Evolutionary conservation across 2,329 filamentous ascomycete species (phyloP), one percentile per base, ranked within the genome.

Genomic region (Aspergillus quadricinctus): DNA sequence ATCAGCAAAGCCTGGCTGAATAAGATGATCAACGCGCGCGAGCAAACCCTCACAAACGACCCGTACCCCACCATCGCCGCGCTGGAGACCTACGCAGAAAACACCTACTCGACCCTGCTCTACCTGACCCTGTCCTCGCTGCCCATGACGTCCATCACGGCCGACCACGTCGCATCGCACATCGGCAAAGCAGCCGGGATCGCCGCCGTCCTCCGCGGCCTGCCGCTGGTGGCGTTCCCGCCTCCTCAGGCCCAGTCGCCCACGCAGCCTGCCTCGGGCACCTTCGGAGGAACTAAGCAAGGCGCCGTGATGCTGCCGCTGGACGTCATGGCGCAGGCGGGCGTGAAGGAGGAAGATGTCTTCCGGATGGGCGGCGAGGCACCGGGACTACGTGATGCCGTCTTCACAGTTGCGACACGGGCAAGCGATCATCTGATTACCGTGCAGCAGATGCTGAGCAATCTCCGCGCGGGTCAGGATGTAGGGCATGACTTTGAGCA

Each of bases 341-440:
- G 87, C 1, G 82, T 97, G 0, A 85, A 85, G 52, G 93, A 97
- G 71, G 94, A 99, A 70, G 90, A 96, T 46, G 88, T 99, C 0
- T 89, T 96, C 57, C 83, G 93, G 8, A 81, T 86, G 45, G 93
- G 92, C 0, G 86, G 88, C 0, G 77, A 84, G n/a, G 93, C 93
- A 0, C 80, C 85, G 0, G 92, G 92, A 0, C 80, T 97, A 19
- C 86, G 89, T 58, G 93, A 99, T 72, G 93, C 92, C 3, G 85
- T 97, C 0, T 99, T 97, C 74, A 83, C 85, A 3, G 90, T 99
- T 14, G 94, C 94, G 0, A 99, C 94, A 0, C 84, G 93, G 40
- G 94, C 94, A 6, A 95, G 95, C 68, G 94, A 99, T 71, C 94
- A 99, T 74, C 79, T 99, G 35, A 96, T 97, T 64, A 97, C 93